These are phyloP conservation scores for Mycosphaerella sp. DNA, from an alignment of 2,329 filamentous ascomycete genomes.

Conservation along the genomic window DNA sequence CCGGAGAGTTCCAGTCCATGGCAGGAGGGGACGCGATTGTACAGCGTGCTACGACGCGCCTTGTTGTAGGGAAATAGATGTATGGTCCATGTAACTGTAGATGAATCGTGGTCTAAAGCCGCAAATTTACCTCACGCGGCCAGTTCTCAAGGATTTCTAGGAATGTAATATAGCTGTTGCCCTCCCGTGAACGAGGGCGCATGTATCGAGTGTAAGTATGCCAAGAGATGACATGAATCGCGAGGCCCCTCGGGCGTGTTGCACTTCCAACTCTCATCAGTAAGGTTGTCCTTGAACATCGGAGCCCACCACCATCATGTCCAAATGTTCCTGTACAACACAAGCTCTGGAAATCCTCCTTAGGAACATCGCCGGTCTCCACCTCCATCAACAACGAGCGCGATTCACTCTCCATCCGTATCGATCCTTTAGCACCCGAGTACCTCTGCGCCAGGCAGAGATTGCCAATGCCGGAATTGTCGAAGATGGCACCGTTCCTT, in stretches of 20 bases:
- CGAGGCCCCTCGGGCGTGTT: not conserved
- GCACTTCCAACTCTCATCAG: not conserved
- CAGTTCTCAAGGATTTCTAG: too few species aligned
- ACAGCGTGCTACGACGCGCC: conserved; percentile 37
- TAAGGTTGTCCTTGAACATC: not conserved
- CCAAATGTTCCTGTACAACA: conserved; percentile 21
- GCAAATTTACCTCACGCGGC: too few species aligned
- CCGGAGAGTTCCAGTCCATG: conserved; percentile 33
- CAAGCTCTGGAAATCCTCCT: conserved; percentile 24
- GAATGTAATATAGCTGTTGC: too few species aligned
- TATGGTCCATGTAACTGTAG: too few species aligned
- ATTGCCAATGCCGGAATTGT: not conserved
- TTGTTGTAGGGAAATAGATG: conserved; percentile 29
- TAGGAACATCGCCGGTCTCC: conserved; percentile 23
- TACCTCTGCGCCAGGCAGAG: conserved; percentile 9
- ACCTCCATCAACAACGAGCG: conserved; percentile 17
- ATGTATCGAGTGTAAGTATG: too few species aligned
- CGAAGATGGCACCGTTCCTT: conserved; percentile 17
- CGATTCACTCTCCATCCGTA: conserved; percentile 14
- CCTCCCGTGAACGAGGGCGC: too few species aligned
- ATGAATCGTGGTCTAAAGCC: too few species aligned
- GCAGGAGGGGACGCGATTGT: conserved; percentile 35
- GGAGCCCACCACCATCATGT: conserved; percentile 9
- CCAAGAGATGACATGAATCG: too few species aligned
- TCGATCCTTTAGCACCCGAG: conserved; percentile 13